A percentile compares a stretch with the other conserved stretches of the same genome.
Conservation (phyloP, 2,329 filamentous ascomycete species). For the Arachnomyces sp. region DNA sequence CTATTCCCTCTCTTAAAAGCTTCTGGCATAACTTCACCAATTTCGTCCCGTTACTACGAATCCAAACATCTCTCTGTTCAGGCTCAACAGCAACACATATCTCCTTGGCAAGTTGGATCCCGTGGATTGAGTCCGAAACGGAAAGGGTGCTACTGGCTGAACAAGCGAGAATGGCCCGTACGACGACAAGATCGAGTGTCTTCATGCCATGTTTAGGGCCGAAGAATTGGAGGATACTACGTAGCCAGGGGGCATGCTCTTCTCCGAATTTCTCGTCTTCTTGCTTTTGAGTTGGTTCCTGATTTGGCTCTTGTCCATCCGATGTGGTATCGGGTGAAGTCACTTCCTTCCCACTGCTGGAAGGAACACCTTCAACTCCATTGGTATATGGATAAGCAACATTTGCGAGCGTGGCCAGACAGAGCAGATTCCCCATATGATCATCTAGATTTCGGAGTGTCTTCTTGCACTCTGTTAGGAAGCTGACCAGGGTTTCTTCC, state of each 20-base stretch:
- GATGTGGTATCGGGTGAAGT: too few relatives aligned
- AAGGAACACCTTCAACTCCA: too few relatives aligned
- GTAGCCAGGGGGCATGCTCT: constrained; percentile 23
- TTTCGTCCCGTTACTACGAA: constrained; percentile 24
- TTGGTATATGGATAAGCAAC: constrained; percentile 19
- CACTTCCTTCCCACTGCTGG: too few relatives aligned
- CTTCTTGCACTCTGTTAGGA: constrained; percentile 31
- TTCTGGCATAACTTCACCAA: constrained; percentile 34
- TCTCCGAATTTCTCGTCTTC: constrained; percentile 10
- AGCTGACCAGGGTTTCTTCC: constrained; percentile 25
- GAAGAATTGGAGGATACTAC: constrained; percentile 32
- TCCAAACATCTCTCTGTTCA: constrained; percentile 27
- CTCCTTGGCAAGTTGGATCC: constrained; percentile 28
- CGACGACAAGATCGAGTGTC: constrained; percentile 34
- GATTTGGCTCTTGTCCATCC: too few relatives aligned
- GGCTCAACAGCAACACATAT: constrained; percentile 28
- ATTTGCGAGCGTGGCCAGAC: constrained; percentile 33
- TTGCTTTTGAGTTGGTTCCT: neutral
- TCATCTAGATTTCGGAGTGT: constrained; percentile 32
- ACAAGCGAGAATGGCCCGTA: constrained; percentile 33
- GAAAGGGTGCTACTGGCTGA: constrained; percentile 28
- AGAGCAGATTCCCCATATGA: constrained; percentile 34
- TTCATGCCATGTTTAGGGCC: constrained; percentile 31
- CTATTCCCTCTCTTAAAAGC: constrained; percentile 22
- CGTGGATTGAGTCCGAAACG: constrained; percentile 22